These are phyloP conservation scores for Fragaria ananassa DNA, from an alignment of 306 rosid species.

Conservation along the genomic window DNA sequence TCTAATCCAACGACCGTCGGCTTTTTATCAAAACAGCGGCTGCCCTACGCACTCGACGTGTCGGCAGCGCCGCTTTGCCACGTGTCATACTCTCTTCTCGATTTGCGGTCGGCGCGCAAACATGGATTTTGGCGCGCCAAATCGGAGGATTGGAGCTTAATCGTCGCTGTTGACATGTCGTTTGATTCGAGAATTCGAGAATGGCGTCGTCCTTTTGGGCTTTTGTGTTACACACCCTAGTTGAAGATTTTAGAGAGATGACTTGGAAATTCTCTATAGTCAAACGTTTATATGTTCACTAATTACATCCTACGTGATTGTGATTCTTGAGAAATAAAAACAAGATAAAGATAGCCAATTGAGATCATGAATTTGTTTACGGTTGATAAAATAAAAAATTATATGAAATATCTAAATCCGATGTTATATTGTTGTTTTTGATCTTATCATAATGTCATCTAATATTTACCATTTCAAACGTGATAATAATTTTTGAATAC, in stretches of 20 bases:
- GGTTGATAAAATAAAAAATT: no score
- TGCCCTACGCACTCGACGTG: background rate
- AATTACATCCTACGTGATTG: background rate
- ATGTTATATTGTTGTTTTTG: no score
- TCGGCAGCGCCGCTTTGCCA: background rate
- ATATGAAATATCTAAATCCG: no score
- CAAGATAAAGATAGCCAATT: background rate
- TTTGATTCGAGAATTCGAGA: no score
- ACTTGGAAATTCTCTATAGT: background rate
- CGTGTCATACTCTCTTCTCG: background rate
- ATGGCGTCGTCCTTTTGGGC: no score
- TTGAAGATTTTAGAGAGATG: background rate
- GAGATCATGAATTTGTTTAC: no score
- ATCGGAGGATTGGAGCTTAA: background rate
- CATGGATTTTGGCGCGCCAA: background rate
- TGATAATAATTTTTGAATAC: no score
- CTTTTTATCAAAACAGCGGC: background rate
- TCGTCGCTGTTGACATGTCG: no score
- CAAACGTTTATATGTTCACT: background rate
- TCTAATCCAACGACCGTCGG: background rate
- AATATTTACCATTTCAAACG: no score
- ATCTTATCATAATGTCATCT: no score
- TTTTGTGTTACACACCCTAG: no score
- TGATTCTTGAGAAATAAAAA: background rate
- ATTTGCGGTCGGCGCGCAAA: background rate